Conservation (phyloP, 441 rosid genomes). For the Eutrema salsugineum region DNA sequence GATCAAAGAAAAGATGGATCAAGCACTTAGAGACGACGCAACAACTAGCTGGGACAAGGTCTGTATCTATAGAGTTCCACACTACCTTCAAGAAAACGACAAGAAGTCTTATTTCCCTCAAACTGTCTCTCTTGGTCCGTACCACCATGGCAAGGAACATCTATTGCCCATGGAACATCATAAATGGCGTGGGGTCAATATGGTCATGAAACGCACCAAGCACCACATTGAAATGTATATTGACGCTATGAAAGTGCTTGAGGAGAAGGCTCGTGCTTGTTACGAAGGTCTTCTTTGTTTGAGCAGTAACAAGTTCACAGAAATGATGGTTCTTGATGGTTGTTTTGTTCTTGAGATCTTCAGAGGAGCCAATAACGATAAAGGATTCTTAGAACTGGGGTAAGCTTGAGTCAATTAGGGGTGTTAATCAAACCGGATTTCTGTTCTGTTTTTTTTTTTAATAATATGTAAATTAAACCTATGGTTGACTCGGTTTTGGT, state of each 20-base stretch:
- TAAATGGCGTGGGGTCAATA: constrained; percentile 76
- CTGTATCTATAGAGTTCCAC: constrained; percentile 73
- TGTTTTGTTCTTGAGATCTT: constrained; percentile 75
- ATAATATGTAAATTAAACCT: too few relatives aligned
- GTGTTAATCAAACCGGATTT: background rate
- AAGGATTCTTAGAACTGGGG: constrained; percentile 56
- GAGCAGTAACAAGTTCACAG: constrained; percentile 61
- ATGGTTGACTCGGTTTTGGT: too few relatives aligned
- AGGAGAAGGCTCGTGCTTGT: constrained; percentile 62
- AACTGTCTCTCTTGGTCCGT: constrained; percentile 75
- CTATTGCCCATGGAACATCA: constrained; percentile 74
- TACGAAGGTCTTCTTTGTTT: constrained; percentile 52
- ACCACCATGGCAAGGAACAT: constrained; percentile 64
- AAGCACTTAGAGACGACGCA: constrained; percentile 49
- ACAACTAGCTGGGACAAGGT: constrained; percentile 49
- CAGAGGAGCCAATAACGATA: constrained; percentile 50
- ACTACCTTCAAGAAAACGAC: constrained; percentile 62
- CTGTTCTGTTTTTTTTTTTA: background rate
- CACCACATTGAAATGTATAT: constrained; percentile 50
- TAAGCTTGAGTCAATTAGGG: background rate
- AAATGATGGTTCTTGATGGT: constrained; percentile 85
- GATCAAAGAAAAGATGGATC: constrained; percentile 53
- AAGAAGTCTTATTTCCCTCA: constrained; percentile 78
- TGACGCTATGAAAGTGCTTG: constrained; percentile 58
- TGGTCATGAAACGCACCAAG: constrained; percentile 47